Percentiles rank a stretch among this genome's conserved stretches.
These are phyloP conservation scores for Pythium biforme DNA, from an alignment of 352 stramenopile genomes.

Conservation along the genomic window DNA sequence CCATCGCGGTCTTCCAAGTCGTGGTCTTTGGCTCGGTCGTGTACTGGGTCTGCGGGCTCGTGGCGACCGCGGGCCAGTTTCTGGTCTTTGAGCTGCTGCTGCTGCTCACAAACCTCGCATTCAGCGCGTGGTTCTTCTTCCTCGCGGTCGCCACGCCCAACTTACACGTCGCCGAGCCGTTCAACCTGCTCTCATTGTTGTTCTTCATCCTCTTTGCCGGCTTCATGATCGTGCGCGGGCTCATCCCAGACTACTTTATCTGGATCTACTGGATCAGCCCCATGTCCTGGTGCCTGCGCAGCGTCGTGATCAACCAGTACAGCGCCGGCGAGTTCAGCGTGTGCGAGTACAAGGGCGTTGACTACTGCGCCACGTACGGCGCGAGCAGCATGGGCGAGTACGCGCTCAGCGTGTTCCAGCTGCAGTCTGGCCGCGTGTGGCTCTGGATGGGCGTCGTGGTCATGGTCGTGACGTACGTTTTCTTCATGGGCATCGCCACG, in stretches of 20 bases:
- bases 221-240: conserved; percentile 55
- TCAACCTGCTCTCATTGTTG: conserved; percentile 52
- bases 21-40: conserved; percentile 86
- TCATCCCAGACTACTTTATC: conserved; percentile 51
- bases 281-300: conserved; percentile 52
- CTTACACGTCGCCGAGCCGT: conserved; percentile 51
- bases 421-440: conserved; percentile 41
- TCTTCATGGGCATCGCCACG: conserved; percentile 51
- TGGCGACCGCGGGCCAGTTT: conserved; percentile 43
- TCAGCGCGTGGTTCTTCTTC: conserved; percentile 56
- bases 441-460: conserved; percentile 44
- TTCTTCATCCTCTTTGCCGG: conserved; percentile 69
- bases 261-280: conserved; percentile 79
- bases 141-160: conserved; percentile 38
- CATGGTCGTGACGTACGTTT: conserved; percentile 44
- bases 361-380: conserved; percentile 36
- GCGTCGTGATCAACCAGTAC: conserved; percentile 54
- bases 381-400: conserved; percentile 46
- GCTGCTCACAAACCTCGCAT: conserved; percentile 57
- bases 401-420: conserved; percentile 43
- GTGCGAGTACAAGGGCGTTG: conserved; percentile 38
- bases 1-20: conserved; percentile 63
- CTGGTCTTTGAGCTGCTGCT: conserved; percentile 77
- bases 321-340: conserved; percentile 32
- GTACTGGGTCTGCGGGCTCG: conserved; percentile 86